Percentiles rank a stretch among this genome's conserved stretches.
phyloP scores from a whole-genome alignment of 1,284 basidiomycete species.

The Exobasidium rhododendri region DNA sequence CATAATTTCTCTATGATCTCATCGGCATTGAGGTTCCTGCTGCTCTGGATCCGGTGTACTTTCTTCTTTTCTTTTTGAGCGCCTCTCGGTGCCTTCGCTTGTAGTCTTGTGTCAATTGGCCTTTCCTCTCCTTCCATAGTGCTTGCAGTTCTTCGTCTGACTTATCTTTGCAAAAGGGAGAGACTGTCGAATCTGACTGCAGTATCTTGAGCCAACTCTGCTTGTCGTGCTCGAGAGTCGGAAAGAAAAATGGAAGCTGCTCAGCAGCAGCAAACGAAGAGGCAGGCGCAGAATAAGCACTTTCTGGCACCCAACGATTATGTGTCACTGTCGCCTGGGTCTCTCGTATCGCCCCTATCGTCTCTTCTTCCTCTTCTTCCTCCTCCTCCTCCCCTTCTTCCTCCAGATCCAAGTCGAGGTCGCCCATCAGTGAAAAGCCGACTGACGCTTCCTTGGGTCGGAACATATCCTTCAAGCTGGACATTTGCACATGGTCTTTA shows the following conservation, averaged over 20 bases:
- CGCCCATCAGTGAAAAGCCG: constrained; percentile 41
- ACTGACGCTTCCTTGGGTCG: constrained; percentile 34
- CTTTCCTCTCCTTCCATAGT: constrained; percentile 9
- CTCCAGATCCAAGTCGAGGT: constrained; percentile 32
- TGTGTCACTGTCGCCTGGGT: not conserved
- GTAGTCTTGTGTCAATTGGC: constrained; percentile 13
- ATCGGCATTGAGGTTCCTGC: constrained; percentile 1
- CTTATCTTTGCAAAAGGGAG: constrained; percentile 2
- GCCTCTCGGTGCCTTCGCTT: constrained; percentile 16
- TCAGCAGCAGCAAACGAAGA: not conserved
- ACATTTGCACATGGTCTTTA: constrained; percentile 26
- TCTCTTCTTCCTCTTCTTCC: constrained; percentile 13
- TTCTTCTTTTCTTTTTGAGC: constrained; percentile 14
- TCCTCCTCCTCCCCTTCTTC: constrained; percentile 19
- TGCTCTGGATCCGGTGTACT: constrained; percentile 4
- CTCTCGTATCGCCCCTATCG: not conserved
- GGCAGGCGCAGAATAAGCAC: not conserved
- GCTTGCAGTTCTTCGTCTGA: not conserved
- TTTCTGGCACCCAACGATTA: not conserved
- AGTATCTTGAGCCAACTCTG: not conserved
- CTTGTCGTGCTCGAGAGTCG: not conserved
- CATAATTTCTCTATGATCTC: too few species aligned
- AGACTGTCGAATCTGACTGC: not conserved
- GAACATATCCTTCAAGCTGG: constrained; percentile 48
- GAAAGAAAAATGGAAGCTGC: not conserved